Conservation (phyloP, 2,329 filamentous ascomycete species). For the Hawksworthiomyces lignivorus region DNA sequence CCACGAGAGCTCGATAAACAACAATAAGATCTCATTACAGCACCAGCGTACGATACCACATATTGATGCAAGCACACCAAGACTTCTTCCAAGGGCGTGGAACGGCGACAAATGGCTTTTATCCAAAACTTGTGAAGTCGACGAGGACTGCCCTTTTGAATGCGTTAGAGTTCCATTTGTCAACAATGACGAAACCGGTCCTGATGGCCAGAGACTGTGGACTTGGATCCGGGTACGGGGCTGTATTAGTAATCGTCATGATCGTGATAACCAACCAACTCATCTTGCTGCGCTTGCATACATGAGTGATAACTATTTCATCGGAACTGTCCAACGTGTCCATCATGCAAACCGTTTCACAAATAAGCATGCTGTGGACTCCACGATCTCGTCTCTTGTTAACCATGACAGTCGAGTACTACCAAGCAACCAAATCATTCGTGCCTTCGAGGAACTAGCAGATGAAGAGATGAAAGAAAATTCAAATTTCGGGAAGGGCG, state of each 20-base stretch:
- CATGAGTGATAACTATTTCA: constrained; percentile 86
- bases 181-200: constrained; percentile 25
- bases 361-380: background rate
- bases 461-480: constrained; percentile 1
- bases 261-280: constrained; percentile 42
- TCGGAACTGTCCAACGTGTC: constrained; percentile 74
- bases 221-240: constrained; percentile 46
- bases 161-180: background rate
- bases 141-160: background rate
- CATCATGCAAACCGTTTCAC: constrained; percentile 41
- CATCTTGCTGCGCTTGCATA: constrained; percentile 86
- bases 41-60: too few species aligned
- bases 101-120: background rate
- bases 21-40: too few species aligned
- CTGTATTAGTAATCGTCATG: constrained; percentile 19
- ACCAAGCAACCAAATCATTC: background rate
- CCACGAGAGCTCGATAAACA: background rate
- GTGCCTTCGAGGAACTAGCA: background rate
- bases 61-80: too few species aligned
- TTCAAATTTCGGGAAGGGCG: too few species aligned
- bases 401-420: background rate
- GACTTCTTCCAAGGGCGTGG: too few species aligned
- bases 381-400: background rate
- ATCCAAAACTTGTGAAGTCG: background rate
- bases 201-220: background rate